A percentile compares a stretch with the other conserved stretches of the same genome.
These are phyloP conservation scores for Nakazawaea anatomiae DNA, from an alignment of 805 yeast genomes.

Conservation along the genomic window DNA sequence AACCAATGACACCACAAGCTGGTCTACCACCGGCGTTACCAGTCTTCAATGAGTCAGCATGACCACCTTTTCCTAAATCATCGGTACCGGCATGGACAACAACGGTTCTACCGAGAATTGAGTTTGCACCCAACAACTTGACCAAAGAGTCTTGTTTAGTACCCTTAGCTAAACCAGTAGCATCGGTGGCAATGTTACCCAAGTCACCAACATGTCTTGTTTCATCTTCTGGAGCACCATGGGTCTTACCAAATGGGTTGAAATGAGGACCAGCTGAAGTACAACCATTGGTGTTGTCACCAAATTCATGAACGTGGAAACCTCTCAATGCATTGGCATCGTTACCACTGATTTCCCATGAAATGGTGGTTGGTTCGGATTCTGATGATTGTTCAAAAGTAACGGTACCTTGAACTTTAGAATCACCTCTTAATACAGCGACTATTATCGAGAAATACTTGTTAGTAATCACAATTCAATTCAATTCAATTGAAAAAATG, in stretches of 20 bases:
- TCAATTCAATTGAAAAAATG: background rate
- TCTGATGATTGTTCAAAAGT: constrained; percentile 80
- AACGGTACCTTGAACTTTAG: constrained; percentile 83
- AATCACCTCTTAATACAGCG: constrained; percentile 95
- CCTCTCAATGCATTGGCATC: constrained; percentile 87
- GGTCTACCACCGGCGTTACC: constrained; percentile 98
- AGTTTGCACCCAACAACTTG: constrained; percentile 80
- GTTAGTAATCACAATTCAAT: too few relatives aligned
- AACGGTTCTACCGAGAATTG: constrained; percentile 91
- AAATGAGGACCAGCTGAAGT: constrained; percentile 98
- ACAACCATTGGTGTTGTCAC: constrained; percentile 99
- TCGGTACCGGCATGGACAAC: constrained; percentile 91
- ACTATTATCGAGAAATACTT: constrained; percentile 33
- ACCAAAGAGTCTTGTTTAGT: constrained; percentile 69
- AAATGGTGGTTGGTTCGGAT: constrained; percentile 73
- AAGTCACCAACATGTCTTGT: constrained; percentile 90
- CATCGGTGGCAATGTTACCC: constrained; percentile 90
- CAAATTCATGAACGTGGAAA: constrained; percentile 97
- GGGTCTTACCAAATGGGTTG: constrained; percentile 84
- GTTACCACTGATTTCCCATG: constrained; percentile 89
- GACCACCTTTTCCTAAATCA: constrained; percentile 93
- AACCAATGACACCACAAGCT: constrained; percentile 97
- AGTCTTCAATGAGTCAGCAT: constrained; percentile 85
- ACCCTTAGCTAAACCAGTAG: constrained; percentile 88
- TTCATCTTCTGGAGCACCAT: constrained; percentile 87